Base-by-base conservation (phyloP, 495 filamentous ascomycete genomes). In the Immersiella caudata region DNA sequence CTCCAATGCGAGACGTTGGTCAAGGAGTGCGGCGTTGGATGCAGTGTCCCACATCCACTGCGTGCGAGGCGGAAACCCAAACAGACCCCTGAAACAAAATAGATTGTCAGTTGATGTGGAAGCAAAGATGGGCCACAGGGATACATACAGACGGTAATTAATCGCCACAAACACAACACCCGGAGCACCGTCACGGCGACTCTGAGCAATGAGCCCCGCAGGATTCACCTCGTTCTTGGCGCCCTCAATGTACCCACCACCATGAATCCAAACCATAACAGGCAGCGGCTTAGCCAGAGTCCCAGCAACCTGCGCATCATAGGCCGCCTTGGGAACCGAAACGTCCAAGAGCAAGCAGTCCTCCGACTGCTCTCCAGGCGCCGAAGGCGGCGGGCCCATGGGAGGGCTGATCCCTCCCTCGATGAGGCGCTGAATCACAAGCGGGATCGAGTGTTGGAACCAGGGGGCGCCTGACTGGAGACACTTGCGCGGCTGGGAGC, bases 191-290 rank as follows among this genome's bases (percentile, higher is more conserved):
- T 67, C 27, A 11, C 62, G 22, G 36, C 25, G 27, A 21, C 65
- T 50, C 60, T 62, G n/a, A 5, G 33, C 26, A 40, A 68, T 52
- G 6, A 68, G 36, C 6, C 67, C 62, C 1, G 67, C 56, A 4
- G 67, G 67, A 14, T 64, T 55, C 6, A 33, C 29, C 2, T 51
- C 62, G 29, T 54, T 25, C 49, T 68, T 68, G 40, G 40, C 50
- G 8, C 67, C 67, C 14, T 54, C 54, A 6, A 62, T 61, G 56
- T 51, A 68, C 20, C 54, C 67, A 22, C 67, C 67, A 24, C 67
- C 67, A 21, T 68, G 67, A 25, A 68, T 68, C 67, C 67, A 68
- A 14, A 68, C 40, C 24, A 68, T 6, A 1, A 68, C 67, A 2
- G 62, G 67, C 14, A 64, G 22, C 1, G 24, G 50, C 25, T 49